Conservation (phyloP, 2,329 filamentous ascomycete species). For the Colletotrichum gigasporum region DNA sequence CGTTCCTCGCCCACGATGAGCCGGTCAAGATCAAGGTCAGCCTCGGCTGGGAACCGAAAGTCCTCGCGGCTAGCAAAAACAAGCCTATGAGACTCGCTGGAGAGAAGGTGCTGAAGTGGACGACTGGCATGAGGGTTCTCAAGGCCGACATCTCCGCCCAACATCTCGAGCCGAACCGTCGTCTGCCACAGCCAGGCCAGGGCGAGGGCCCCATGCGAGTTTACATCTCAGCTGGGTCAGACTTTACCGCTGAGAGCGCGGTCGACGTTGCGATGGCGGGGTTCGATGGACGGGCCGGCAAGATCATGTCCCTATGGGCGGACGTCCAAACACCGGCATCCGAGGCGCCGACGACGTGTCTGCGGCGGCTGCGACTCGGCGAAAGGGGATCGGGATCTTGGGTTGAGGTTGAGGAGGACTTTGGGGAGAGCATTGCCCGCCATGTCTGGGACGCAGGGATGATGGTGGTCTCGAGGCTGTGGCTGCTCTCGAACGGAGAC, state of each 20-base stretch:
- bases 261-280: slow-evolving; percentile 4
- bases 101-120: slow-evolving; percentile 40
- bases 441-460: slow-evolving; percentile 69
- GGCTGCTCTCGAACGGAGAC: slow-evolving; percentile 18
- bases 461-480: slow-evolving; percentile 50
- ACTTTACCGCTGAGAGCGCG: slow-evolving; percentile 5
- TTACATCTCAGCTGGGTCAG: neutral
- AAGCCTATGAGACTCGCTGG: slow-evolving; percentile 23
- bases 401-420: slow-evolving; percentile 62
- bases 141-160: slow-evolving; percentile 42
- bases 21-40: slow-evolving; percentile 54
- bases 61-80: slow-evolving; percentile 39
- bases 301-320: slow-evolving; percentile 56
- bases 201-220: neutral
- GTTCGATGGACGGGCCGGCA: slow-evolving; percentile 38
- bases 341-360: slow-evolving; percentile 37
- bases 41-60: slow-evolving; percentile 38
- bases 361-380: slow-evolving; percentile 42
- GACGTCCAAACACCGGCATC: slow-evolving; percentile 36
- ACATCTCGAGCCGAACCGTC: neutral
- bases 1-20: slow-evolving; percentile 56
- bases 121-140: slow-evolving; percentile 44
- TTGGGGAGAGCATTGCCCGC: slow-evolving; percentile 68
- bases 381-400: slow-evolving; percentile 35
- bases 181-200: neutral